These are phyloP conservation scores for Lactifluus hygrophoroides DNA, from an alignment of 768 basidiomycete genomes.

Conservation along the genomic window DNA sequence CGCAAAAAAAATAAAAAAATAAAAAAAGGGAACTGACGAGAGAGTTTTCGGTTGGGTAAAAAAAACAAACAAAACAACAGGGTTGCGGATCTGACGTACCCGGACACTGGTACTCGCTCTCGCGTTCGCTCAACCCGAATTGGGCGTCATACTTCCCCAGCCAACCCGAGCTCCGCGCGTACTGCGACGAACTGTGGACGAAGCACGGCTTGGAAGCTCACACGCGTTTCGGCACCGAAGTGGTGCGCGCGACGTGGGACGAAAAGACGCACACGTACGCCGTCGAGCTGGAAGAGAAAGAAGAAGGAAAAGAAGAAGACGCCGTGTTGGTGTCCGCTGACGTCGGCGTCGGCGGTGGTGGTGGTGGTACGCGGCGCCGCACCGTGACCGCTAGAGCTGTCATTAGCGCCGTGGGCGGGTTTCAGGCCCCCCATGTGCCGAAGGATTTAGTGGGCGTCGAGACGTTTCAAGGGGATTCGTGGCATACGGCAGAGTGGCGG, in stretches of 20 bases:
- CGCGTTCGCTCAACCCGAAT: conserved; percentile 23
- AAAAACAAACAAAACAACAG: conserved; percentile 3
- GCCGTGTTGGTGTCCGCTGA: too few species aligned
- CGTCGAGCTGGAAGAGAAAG: conserved; percentile 21
- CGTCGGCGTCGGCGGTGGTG: too few species aligned
- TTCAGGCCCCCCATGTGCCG: conserved; percentile 24
- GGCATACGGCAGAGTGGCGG: conserved; percentile 50
- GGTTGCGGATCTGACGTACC: conserved; percentile 26
- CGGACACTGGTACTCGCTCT: conserved; percentile 26
- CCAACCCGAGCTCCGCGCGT: conserved; percentile 26
- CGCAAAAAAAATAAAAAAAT: too few species aligned
- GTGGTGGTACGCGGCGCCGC: too few species aligned
- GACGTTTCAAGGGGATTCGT: conserved; percentile 39
- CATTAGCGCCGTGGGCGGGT: conserved; percentile 25
- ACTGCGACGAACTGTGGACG: conserved; percentile 22
- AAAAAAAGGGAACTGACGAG: too few species aligned
- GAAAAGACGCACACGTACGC: conserved; percentile 20
- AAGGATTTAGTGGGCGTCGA: conserved; percentile 23
- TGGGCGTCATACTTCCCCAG: conserved; percentile 23
- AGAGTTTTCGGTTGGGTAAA: too few species aligned
- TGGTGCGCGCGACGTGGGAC: conserved; percentile 28
- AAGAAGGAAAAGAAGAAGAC: too few species aligned
- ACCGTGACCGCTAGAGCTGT: conserved; percentile 22
- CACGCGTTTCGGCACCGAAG: conserved; percentile 25
- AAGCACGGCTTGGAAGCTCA: conserved; percentile 20